Evolutionary conservation across 163 green algal genomes (phyloP).

Genomic region (Picocystis sp.): DNA sequence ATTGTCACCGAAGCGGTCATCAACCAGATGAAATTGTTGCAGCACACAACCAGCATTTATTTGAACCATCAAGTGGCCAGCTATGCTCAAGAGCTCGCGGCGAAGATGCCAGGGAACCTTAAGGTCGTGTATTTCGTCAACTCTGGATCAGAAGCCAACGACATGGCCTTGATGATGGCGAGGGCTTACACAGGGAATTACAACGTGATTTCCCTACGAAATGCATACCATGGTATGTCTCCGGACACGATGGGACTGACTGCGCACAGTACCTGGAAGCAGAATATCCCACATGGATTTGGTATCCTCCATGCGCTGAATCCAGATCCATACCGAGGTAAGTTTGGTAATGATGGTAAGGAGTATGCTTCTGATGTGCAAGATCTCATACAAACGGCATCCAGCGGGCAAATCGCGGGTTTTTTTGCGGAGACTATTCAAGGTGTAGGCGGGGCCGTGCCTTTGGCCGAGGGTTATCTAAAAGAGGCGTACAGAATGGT

Average conservation of each 20-base stretch:
- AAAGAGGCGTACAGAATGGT: slow-evolving; percentile 69
- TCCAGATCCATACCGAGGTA: slow-evolving; percentile 76
- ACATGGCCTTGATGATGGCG: slow-evolving; percentile 90
- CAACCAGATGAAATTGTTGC: slow-evolving; percentile 31
- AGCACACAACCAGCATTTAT: slow-evolving; percentile 97
- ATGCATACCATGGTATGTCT: slow-evolving; percentile 84
- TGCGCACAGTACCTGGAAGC: slow-evolving; percentile 81
- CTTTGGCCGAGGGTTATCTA: slow-evolving; percentile 73
- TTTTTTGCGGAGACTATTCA: slow-evolving; percentile 85
- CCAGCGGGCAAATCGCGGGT: slow-evolving; percentile 56
- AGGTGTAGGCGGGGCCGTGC: slow-evolving; percentile 65
- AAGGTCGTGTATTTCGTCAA: slow-evolving; percentile 95
- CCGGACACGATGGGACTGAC: slow-evolving; percentile 72
- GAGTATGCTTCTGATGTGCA: slow-evolving; percentile 6
- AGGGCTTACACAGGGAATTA: slow-evolving; percentile 64
- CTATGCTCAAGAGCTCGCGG: slow-evolving; percentile 83
- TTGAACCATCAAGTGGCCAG: slow-evolving; percentile 75
- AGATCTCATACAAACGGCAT: slow-evolving; percentile 46
- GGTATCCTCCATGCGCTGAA: slow-evolving; percentile 76
- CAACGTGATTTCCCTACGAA: slow-evolving; percentile 75
- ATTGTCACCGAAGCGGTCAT: slow-evolving; percentile 35
- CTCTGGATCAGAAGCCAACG: slow-evolving; percentile 82
- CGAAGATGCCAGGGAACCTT: slow-evolving; percentile 68
- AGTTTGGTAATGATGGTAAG: slow-evolving; percentile 62
- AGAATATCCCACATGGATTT: slow-evolving; percentile 53